Evolutionary conservation across 805 yeast genomes (phyloP), one percentile per base, ranked within the genome.

Genomic region (Kodamaea kakaduensis): DNA sequence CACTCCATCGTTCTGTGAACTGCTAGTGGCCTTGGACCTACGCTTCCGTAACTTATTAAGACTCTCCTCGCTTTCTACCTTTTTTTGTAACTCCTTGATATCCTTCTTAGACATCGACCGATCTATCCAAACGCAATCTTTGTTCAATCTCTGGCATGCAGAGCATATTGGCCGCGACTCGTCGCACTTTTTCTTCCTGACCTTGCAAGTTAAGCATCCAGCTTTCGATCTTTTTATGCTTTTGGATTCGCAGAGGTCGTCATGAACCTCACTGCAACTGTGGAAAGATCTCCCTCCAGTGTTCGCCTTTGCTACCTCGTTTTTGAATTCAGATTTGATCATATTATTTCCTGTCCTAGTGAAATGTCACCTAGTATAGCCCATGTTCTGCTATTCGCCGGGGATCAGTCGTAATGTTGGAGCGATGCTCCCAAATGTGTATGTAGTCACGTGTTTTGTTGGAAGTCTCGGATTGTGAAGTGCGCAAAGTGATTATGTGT

Each of bases 201-300:
- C 63, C 48, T 80, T 81, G 55, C 88, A 81, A 0, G 84, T 80
- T 24, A 80, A 55, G 51, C 88, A 81, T 0, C 87, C 86, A n/a
- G 64, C 64, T 44, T 62, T 71, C 1, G 84, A 72, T 43, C 75
- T 53, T 45, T 55, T 64, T 23, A 10, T 8, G 24, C 10, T 18
- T 25, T 29, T 16, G 30, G 19, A 13, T 35, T 34, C 2, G 32
- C 17, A 25, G 23, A 25, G 5, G 26, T 26, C 20, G 12, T 19
- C 23, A 35, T 30, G 26, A 21, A 9, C 22, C 25, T 17, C 16
- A n/a, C n/a, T n/a, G n/a, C n/a, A n/a, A n/a, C n/a, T n/a, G n/a
- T n/a, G n/a, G n/a, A n/a, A n/a, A n/a, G n/a, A n/a, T n/a, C n/a
- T n/a, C n/a, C n/a, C n/a, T n/a, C n/a, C n/a, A n/a, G n/a, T n/a